A percentile compares a stretch with the other conserved stretches of the same genome.
phyloP scores from a whole-genome alignment of 176 grass and related monocot species.

The Eleusine coracana region DNA sequence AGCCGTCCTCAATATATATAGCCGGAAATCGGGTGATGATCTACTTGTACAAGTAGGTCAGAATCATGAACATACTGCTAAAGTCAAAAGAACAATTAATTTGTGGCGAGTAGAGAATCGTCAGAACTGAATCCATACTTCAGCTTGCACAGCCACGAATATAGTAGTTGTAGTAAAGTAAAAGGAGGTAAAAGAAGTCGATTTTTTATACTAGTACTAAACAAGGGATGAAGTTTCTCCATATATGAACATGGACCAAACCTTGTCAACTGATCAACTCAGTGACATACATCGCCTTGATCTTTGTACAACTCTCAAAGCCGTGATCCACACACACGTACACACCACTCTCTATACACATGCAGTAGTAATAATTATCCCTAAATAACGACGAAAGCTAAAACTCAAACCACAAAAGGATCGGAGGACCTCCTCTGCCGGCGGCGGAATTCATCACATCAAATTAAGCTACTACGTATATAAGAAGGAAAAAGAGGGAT shows the following conservation, averaged over 20 bases:
- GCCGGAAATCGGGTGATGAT: background rate
- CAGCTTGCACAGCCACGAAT: background rate
- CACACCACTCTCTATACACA: conserved; percentile 38
- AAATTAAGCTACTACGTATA: background rate
- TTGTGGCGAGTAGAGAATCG: background rate
- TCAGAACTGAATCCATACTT: background rate
- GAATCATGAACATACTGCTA: background rate
- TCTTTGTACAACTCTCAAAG: conserved; percentile 49
- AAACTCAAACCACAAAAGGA: conserved; percentile 14
- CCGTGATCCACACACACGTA: background rate
- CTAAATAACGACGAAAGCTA: conserved; percentile 31
- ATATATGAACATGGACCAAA: conserved; percentile 48
- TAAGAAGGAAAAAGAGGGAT: background rate
- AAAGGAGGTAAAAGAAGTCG: background rate
- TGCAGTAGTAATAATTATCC: conserved; percentile 4
- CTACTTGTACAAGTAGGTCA: background rate
- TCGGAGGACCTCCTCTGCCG: background rate
- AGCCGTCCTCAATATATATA: background rate
- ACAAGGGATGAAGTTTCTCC: conserved; percentile 66
- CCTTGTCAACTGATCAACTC: conserved; percentile 53
- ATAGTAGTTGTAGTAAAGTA: background rate
- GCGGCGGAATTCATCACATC: background rate
- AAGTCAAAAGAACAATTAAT: background rate
- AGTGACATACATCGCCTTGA: conserved; percentile 62
- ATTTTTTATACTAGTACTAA: conserved; percentile 15